Base-by-base conservation (phyloP, 495 filamentous ascomycete species). In the Cairneyella variabilis region DNA sequence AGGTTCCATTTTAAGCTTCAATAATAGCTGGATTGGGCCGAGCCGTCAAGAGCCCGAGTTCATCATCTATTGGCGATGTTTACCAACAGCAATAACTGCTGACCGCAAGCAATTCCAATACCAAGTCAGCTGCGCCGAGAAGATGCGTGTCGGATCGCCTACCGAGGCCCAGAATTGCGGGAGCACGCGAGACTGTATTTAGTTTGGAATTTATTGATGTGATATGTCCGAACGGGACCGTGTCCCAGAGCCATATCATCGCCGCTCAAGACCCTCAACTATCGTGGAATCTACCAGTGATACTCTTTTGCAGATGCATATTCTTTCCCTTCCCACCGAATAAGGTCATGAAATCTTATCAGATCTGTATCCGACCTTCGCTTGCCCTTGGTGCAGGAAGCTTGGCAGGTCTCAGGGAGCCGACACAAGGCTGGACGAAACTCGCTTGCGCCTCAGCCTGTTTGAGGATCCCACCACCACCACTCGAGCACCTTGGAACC, bases 361-460 rank as follows among this genome's bases (percentile, higher is more conserved):
- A 27, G 39, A 46, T 54, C 43, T 9, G n/a, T n/a, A n/a, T n/a
- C n/a, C n/a, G n/a, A n/a, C 9, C 9, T 41, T n/a, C 17, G 18
- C 32, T 39, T 53, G 11, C 22, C 53, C 17, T 39, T 28, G 52
- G 32, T 27, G 52, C 56, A 58, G 56, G 47, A 58, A 44, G 40
- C 51, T 56, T 58, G 50, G 58, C 51, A 44, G 44, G 48, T 56
- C 26, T 56, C 46, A 48, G 22, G 43, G 26, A 23, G 21, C 16
- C 36, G 38, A 23, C 36, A 18, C 46, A n/a, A 39, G 22, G 38
- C 57, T 50, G 12, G 36, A 23, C 58, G 62, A 64, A 64, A 64
- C 62, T 60, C 62, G 62, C 59, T 65, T 65, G 23, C 45, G 34
- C 59, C 46, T 62, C 59, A 58, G 51, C 37, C 42, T 52, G 53